Base-by-base conservation (phyloP, 1,139 yeast species). In the Hemisphaericaspora subhashii region DNA sequence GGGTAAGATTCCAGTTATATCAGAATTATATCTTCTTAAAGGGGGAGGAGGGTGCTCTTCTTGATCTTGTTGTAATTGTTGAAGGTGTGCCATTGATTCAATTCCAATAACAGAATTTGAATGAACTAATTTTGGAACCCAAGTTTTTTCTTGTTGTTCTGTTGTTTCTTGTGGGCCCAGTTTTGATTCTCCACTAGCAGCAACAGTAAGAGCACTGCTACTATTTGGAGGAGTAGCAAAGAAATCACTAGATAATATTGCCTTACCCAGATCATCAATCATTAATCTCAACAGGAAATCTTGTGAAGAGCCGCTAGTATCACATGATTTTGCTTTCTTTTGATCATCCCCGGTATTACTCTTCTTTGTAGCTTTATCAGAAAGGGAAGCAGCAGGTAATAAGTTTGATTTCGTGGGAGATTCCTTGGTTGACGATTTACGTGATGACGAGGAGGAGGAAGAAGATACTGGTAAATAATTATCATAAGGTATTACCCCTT, bases 261-360 rank as follows among this genome's bases (percentile, higher is more conserved):
- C 77, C 41, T 67, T 68, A n/a, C 77, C 77, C 60, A 60, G 64
- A 42, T 66, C 74, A 46, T 71, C 75, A 35, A 72, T 60, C 47
- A 63, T 67, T 39, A 71, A 55, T 39, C 60, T 60, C 46, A 71
- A 54, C 52, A 55, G 60, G 48, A 64, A 66, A 43, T 64, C 68
- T 25, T 48, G 45, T 6, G 48, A 24, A 5, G 27, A 24, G 3
- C 3, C 15, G 12, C 5, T 9, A 15, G 4, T 24, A 13, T 7
- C 28, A 12, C 12, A 25, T 3, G 12, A 13, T 18, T 16, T 12
- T 20, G 15, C 17, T 31, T 31, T 21, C 23, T 38, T 21, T 22
- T 13, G n/a, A n/a, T n/a, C n/a, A n/a, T n/a, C n/a, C n/a, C n/a
- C 27, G 14, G 34, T 7, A 23, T 14, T 27, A 21, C 31, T 21